Base-by-base conservation (phyloP, 345 rosid genomes). In the Brassica incana region DNA sequence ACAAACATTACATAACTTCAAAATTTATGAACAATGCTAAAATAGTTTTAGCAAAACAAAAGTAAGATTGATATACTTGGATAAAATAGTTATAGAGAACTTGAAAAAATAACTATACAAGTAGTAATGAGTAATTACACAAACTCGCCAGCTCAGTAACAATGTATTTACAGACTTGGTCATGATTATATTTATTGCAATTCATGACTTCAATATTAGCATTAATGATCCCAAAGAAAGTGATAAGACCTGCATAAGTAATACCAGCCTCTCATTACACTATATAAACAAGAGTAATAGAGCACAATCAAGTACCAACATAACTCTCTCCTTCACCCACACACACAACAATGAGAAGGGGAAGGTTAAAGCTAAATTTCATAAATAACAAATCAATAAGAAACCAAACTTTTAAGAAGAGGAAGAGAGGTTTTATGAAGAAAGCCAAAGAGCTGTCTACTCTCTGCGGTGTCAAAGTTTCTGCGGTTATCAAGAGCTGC, bases 381-480 rank as follows among this genome's bases (percentile, higher is more conserved):
- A 67, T 67, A 67, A 7, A 43, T 1, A 0, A 68, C 30, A 18
- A 11, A 6, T 6, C 35, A 2, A 1, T 4, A 8, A 77, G 76
- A 7, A 50, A 5, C 18, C 58, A n/a, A 70, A 9, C 32, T 1
- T 70, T 63, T 32, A 63, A n/a, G 2, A 71, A 77, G 30, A 71
- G 80, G 10, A 62, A 23, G 14, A 15, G 1, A 27, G 71, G 65
- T 1, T 0, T 71, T 0, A 2, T 33, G 8, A 71, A 77, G 58
- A 52, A 77, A 35, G 9, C 64, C 5, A 5, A 14, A 2, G 58
- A 77, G 15, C 20, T 71, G 2, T 1, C 2, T 0, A 71, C 65
- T 33, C 65, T 77, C 1, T 77, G 80, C 9, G 71, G 14, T 2
- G 7, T 77, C 40, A 15, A 77, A 35, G 75, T 65, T 0, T 71